Evolutionary conservation across 768 basidiomycete species (phyloP), one percentile per base, ranked within the genome.

Genomic region (Tricholoma hemisulphureum): DNA sequence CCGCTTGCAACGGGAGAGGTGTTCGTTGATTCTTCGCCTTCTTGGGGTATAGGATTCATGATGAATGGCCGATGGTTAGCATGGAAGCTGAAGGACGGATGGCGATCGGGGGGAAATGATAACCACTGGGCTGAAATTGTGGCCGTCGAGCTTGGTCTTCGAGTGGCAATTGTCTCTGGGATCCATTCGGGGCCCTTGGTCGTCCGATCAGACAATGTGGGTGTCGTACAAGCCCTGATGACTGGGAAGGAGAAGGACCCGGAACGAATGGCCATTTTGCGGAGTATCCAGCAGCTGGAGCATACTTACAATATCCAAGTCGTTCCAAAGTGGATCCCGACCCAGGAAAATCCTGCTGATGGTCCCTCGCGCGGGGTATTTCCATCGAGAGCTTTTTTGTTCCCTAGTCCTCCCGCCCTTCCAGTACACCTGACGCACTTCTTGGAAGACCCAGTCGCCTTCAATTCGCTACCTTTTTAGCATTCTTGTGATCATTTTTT

Each of bases 41-140:
- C 65, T 0, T 74, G 67, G 63, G 80, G 80, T 0, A 77, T 81
- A 14, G 79, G 80, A 1, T 61, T 82, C 9, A 41, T 75, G 0
- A 53, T 71, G 2, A 58, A 72, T 6, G 64, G 62, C 1, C 39
- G 49, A 1, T 82, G 78, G 78, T 60, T 74, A 0, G 72, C 79
- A 0, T 81, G 77, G 80, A 61, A 67, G 24, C 63, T 80, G 10
- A 64, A 54, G 16, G 41, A 58, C 0, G 72, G 72, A 6, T 75
- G 74, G 72, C 59, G 63, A 14, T 32, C 49, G 3, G 53, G 66
- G 0, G 67, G 68, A 7, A 39, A 73, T 6, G 63, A 73, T 55
- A 80, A 78, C 18, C 72, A 73, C 5, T 81, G 80, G 79, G 75
- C 73, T 0, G 80, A 80, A 62, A 73, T 79, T 66, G 71, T 76